Evolutionary conservation across 2,329 filamentous ascomycete genomes (phyloP), one percentile per base, ranked within the genome.

Genomic region (Alternaria sp.): DNA sequence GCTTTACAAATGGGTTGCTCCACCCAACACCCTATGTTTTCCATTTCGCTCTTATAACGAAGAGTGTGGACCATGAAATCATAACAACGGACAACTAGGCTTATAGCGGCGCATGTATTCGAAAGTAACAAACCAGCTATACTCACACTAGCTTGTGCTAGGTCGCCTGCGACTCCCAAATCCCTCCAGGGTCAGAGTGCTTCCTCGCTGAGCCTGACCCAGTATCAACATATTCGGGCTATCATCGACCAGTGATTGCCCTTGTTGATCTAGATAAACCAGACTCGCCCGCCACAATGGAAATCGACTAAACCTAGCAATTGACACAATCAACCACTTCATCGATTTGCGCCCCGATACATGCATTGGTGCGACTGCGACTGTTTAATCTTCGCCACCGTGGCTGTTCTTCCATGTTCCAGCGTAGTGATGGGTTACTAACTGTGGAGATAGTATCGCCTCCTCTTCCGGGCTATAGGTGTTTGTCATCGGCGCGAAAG

Each of bases 351-450:
- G 16, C 11, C n/a, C 1, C n/a, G 20, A 20, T 16, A 14, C 11
- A 34, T 4, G 28, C 32, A 18, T 18, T 27, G 8, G 32, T 10
- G 4, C 32, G 45, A 1, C 22, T 38, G 30, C 14, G n/a, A 1
- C 20, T 36, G 5, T 45, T 54, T 28, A 54, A 27, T 32, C 44
- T 36, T 71, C 67, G 5, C 67, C 64, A 32, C 65, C 65, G 34
- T 67, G 34, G 8, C 62, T 57, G 30, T 70, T 70, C 54, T 68
- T 70, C 67, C 67, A 70, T 18, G 57, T 57, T 36, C 67, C 67
- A 25, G 66, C 67, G 54, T 68, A 69, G 46, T 69, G 67, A 50
- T 69, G 66, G 18, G 34, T 53, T 7, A 69, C 63, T 28, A 69
- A 51, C 27, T 55, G 44, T 11, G 63, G 63, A 22, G 58, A 41